Base-by-base conservation (phyloP, 2,329 filamentous ascomycete genomes). In the Verticillium longisporum region DNA sequence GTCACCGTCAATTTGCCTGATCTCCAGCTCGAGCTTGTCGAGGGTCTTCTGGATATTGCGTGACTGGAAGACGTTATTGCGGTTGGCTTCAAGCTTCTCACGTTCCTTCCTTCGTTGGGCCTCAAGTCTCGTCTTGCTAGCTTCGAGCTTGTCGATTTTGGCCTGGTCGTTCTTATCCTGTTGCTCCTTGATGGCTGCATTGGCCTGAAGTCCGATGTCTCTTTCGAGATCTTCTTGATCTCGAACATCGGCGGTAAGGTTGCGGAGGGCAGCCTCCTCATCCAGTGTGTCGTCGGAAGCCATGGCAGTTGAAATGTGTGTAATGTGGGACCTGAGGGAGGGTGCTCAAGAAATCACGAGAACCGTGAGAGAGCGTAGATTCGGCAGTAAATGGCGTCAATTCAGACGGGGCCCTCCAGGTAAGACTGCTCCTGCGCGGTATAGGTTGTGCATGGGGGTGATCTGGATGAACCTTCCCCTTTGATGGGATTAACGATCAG, bases 181-280 rank as follows among this genome's bases (percentile, higher is more conserved):
- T 50, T 81, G 81, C 60, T 87, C 84, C 55, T 83, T 82, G 60
- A 88, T 72, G 0, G 81, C 83, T 18, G 81, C 76, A 60, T 82
- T 86, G 4, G 85, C 86, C 66, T 88, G 82, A 15, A 80, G 72
- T 1, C 84, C 84, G 65, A 98, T 96, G 69, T 97, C 92, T 64
- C 92, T 84, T 74, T 97, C 94, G 21, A 98, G 78, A 62, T 97
- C 93, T 76, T 93, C 88, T 73, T 98, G 94, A 68, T 97, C 87
- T 61, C 91, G 87, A 26, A 95, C 31, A 18, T 55, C 54, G 58
- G 87, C 83, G 4, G 88, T 87, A 50, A 92, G 76, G 54, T 83
- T 83, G 61, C 81, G 79, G 33, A 92, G 76, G 21, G 83, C 82
- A 58, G 80, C 79, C 53, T 83, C 82, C 68, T 90, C 88, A 64